Percentiles rank a stretch among this genome's conserved stretches.
These are phyloP conservation scores for Coprinopsis cinerea DNA, from an alignment of 768 basidiomycete species.

Conservation along the genomic window DNA sequence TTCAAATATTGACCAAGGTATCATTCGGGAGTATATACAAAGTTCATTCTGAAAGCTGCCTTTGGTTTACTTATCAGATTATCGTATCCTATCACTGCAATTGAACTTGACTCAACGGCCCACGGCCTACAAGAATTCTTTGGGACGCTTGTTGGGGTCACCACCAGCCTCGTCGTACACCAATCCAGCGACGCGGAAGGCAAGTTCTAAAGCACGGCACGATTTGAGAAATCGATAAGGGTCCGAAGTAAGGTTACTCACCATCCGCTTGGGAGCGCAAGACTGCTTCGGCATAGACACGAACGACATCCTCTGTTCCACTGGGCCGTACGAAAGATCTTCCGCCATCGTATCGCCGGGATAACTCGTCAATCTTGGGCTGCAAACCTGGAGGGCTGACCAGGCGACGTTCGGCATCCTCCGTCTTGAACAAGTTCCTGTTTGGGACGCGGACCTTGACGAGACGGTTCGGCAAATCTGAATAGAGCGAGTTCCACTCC, in stretches of 20 bases:
- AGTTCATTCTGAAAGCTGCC: too few species aligned
- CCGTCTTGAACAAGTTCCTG: slow-evolving; percentile 78
- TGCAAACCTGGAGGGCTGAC: slow-evolving; percentile 79
- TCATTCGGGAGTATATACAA: too few species aligned
- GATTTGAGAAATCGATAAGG: slow-evolving; percentile 3
- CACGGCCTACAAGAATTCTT: slow-evolving; percentile 69
- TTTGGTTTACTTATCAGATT: too few species aligned
- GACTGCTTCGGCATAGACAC: slow-evolving; percentile 93
- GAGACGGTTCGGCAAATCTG: slow-evolving; percentile 89
- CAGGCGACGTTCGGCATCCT: slow-evolving; percentile 89
- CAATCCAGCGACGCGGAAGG: slow-evolving; percentile 77
- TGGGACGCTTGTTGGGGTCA: slow-evolving; percentile 69
- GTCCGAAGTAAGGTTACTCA: slow-evolving; percentile 32
- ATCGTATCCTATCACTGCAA: too few species aligned
- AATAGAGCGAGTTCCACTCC: slow-evolving; percentile 92
- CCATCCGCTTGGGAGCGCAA: slow-evolving; percentile 75
- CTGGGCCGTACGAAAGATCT: slow-evolving; percentile 94
- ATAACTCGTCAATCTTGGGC: slow-evolving; percentile 72
- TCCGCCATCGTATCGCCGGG: slow-evolving; percentile 73
- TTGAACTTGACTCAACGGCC: too few species aligned
- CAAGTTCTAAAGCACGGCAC: slow-evolving; percentile 52
- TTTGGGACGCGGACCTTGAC: slow-evolving; percentile 89
- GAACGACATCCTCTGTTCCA: slow-evolving; percentile 96
- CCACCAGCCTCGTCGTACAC: slow-evolving; percentile 82
- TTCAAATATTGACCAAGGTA: too few species aligned